phyloP scores from a whole-genome alignment of 805 yeast species.

The Lipomyces mesembrius region DNA sequence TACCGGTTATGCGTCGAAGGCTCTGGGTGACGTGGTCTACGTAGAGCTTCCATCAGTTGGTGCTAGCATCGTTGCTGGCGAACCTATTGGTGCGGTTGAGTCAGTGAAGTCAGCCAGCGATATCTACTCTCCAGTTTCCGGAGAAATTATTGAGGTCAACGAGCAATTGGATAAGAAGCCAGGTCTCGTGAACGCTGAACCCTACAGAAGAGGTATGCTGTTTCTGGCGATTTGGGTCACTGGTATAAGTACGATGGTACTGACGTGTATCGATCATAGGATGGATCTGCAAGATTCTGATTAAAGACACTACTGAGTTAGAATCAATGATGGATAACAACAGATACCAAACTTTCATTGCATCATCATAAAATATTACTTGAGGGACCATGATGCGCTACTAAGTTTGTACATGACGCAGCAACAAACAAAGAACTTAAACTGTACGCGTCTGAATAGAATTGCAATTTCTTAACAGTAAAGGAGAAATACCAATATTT shows the following conservation, averaged over 20 bases:
- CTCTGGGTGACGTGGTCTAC: slow-evolving; percentile 94
- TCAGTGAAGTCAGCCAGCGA: slow-evolving; percentile 94
- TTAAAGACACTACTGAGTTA: slow-evolving; percentile 21
- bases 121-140: slow-evolving; percentile 84
- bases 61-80: slow-evolving; percentile 66
- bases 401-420: background rate
- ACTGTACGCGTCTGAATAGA: background rate
- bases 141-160: slow-evolving; percentile 76
- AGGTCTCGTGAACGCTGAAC: slow-evolving; percentile 79
- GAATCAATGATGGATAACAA: slow-evolving; percentile 23
- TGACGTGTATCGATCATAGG: slow-evolving; percentile 12
- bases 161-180: slow-evolving; percentile 69
- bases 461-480: background rate
- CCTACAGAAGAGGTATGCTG: slow-evolving; percentile 50
- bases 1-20: slow-evolving; percentile 92
- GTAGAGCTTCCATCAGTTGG: slow-evolving; percentile 86
- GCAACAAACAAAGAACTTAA: background rate
- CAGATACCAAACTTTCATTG: slow-evolving; percentile 22
- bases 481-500: background rate
- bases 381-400: background rate
- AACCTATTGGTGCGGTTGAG: slow-evolving; percentile 89
- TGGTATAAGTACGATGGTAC: background rate
- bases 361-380: background rate
- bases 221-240: background rate
- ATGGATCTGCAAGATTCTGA: slow-evolving; percentile 31